Evolutionary conservation across 2,329 filamentous ascomycete genomes (phyloP).

Genomic region (Aspergillus neotritici): DNA sequence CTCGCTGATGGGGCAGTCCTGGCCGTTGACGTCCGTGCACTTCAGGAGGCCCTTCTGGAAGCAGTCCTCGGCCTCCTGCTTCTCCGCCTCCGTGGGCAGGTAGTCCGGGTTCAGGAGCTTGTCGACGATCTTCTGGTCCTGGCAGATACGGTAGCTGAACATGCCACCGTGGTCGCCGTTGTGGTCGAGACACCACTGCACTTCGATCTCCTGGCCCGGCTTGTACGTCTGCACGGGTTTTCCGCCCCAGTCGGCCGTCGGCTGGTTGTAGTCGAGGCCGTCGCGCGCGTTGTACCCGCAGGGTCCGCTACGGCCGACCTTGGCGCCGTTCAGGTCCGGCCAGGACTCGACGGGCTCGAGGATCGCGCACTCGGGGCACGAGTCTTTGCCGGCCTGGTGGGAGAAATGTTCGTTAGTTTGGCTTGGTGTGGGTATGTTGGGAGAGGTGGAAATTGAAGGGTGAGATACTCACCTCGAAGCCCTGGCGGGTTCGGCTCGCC

Average conservation of each 20-base stretch:
- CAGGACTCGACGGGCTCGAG: conserved; percentile 49
- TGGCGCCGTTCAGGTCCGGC: conserved; percentile 45
- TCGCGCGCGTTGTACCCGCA: conserved; percentile 53
- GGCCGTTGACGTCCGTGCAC: conserved; percentile 48
- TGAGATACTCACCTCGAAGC: conserved; percentile 35
- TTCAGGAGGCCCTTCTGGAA: conserved; percentile 45
- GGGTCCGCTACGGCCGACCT: conserved; percentile 46
- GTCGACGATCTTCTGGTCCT: conserved; percentile 48
- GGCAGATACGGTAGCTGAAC: conserved; percentile 52
- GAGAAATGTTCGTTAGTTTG: not conserved
- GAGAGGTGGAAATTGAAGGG: not conserved
- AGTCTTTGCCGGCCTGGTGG: conserved; percentile 43
- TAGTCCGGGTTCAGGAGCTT: conserved; percentile 46
- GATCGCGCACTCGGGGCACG: conserved; percentile 52
- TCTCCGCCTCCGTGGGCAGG: conserved; percentile 48
- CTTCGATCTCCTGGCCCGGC: conserved; percentile 44
- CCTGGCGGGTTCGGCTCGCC: conserved; percentile 42
- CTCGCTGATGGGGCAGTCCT: conserved; percentile 45
- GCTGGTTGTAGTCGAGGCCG: conserved; percentile 50
- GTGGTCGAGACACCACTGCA: conserved; percentile 53
- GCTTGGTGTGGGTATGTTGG: not conserved
- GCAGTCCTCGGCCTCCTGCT: conserved; percentile 50
- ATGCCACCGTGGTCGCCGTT: conserved; percentile 55
- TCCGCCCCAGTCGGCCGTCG: conserved; percentile 42
- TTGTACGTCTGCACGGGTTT: conserved; percentile 42